Conservation (phyloP, 2,329 filamentous ascomycete species). For the Capronia epimyces region DNA sequence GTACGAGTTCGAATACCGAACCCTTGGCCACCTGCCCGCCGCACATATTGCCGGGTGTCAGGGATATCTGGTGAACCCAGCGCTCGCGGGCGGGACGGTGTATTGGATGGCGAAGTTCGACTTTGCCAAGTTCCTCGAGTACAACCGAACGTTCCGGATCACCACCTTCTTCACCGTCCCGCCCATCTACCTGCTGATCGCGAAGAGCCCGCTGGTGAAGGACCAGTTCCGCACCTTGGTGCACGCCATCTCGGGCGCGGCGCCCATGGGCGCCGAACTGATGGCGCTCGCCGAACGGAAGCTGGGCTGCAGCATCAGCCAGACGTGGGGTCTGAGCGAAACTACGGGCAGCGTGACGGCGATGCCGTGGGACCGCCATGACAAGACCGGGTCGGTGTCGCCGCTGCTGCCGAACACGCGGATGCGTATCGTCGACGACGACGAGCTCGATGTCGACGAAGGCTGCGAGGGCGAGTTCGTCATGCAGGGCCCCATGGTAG, state of each 20-base stretch:
- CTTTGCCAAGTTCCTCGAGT: constrained; percentile 51
- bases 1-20: constrained; percentile 32
- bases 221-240: constrained; percentile 51
- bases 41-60: constrained; percentile 47
- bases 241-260: constrained; percentile 50
- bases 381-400: constrained; percentile 22
- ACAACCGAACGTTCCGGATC: constrained; percentile 48
- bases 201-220: constrained; percentile 51
- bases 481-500: constrained; percentile 53
- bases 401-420: constrained; percentile 22
- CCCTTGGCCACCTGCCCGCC: constrained; percentile 44
- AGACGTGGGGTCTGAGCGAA: constrained; percentile 27
- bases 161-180: constrained; percentile 57
- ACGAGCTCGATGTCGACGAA: constrained; percentile 26
- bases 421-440: constrained; percentile 27
- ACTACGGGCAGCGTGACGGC: constrained; percentile 26
- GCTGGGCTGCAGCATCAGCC: constrained; percentile 35
- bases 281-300: constrained; percentile 49
- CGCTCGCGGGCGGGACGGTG: constrained; percentile 44
- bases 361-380: constrained; percentile 25
- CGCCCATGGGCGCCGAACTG: constrained; percentile 52
- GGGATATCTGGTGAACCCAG: constrained; percentile 45
- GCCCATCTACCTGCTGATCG: constrained; percentile 57
- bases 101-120: constrained; percentile 62
- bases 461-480: constrained; percentile 56